Evolutionary conservation across 2,329 filamentous ascomycete genomes (phyloP).

Genomic region (Tympanopsis confertula): DNA sequence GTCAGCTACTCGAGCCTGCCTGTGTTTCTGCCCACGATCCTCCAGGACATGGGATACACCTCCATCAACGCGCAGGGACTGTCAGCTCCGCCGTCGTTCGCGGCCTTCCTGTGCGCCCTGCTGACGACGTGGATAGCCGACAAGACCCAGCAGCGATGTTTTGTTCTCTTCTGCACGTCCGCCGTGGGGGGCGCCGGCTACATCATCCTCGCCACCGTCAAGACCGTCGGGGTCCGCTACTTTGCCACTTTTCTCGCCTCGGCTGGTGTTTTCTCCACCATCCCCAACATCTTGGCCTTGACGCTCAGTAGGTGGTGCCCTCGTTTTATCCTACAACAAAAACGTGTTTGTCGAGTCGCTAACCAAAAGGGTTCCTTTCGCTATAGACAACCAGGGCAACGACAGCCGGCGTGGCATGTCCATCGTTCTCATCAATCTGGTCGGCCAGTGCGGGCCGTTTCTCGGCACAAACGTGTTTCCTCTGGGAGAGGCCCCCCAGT

Average conservation of each 20-base stretch:
- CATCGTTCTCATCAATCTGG: conserved; percentile 13
- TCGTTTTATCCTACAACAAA: conserved; percentile 5
- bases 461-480: conserved; percentile 12
- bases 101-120: conserved; percentile 12
- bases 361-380: conserved; percentile 5
- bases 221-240: conserved; percentile 2
- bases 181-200: conserved; percentile 12
- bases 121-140: conserved; percentile 13
- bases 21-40: neutral
- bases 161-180: conserved; percentile 9
- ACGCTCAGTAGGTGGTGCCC: conserved; percentile 10
- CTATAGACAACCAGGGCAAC: conserved; percentile 13
- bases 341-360: conserved; percentile 12
- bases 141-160: conserved; percentile 12
- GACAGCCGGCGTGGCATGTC: conserved; percentile 12
- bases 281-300: conserved; percentile 11
- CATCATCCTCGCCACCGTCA: conserved; percentile 12
- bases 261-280: conserved; percentile 2
- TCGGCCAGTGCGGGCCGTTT: conserved; percentile 14
- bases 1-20: neutral
- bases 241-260: conserved; percentile 2
- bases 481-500: conserved; percentile 7
- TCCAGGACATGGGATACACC: conserved; percentile 3
- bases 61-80: conserved; percentile 12
- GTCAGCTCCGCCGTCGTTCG: conserved; percentile 11